Conservation (phyloP, 108 stramenopile genomes). For the Craspedostauros australis region DNA sequence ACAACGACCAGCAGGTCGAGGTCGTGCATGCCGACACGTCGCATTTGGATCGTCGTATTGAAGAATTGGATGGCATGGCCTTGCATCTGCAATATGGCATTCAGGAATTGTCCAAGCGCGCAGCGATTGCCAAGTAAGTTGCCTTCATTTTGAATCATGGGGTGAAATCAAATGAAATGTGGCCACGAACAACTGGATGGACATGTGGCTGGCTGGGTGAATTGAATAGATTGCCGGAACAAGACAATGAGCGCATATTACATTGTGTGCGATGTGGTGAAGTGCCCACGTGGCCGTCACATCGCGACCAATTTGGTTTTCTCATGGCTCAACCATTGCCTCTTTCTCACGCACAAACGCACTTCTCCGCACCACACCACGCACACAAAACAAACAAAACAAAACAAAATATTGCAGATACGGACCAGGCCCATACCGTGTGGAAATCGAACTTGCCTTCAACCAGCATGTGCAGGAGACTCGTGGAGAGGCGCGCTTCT, state of each 20-base stretch:
- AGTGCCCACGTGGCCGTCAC: background rate
- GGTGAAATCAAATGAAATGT: background rate
- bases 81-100: slow-evolving; percentile 20
- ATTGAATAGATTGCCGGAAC: too few relatives aligned
- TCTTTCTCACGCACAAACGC: too few relatives aligned
- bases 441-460: slow-evolving; percentile 59
- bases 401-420: too few relatives aligned
- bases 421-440: slow-evolving; percentile 67
- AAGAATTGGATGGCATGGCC: slow-evolving; percentile 1
- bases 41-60: background rate
- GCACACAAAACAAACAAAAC: too few relatives aligned
- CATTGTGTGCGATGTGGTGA: background rate
- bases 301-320: background rate
- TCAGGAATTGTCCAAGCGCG: slow-evolving; percentile 8
- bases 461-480: slow-evolving; percentile 17
- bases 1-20: background rate
- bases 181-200: background rate
- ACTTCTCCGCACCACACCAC: too few relatives aligned
- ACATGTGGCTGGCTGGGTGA: too few relatives aligned
- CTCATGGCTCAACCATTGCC: too few relatives aligned
- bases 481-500: slow-evolving; percentile 20
- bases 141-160: background rate
- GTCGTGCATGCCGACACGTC: background rate
- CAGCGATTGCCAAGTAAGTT: slow-evolving; percentile 23
- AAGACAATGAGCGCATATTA: too few relatives aligned